phyloP scores from a whole-genome alignment of 768 basidiomycete genomes.

The Mycena kentingensis region DNA sequence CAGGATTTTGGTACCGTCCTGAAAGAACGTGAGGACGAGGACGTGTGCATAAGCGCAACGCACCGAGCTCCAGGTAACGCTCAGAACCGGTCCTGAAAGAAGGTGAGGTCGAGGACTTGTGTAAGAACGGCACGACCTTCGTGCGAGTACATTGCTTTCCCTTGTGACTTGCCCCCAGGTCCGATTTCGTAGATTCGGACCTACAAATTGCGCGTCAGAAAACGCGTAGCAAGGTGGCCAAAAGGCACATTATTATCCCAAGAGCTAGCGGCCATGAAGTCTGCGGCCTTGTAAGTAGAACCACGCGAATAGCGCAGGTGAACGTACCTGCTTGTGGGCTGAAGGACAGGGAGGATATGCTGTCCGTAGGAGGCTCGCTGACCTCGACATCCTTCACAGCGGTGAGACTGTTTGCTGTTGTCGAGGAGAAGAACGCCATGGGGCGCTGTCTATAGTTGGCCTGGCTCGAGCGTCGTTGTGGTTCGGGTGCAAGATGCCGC shows the following conservation, averaged over 20 bases:
- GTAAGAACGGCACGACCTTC: too few relatives aligned
- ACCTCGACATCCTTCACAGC: conserved; percentile 11
- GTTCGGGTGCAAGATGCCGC: too few relatives aligned
- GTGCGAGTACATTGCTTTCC: conserved; percentile 89
- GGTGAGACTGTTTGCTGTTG: background rate
- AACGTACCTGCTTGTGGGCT: too few relatives aligned
- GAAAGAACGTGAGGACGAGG: conserved; percentile 11
- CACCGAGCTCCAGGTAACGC: conserved; percentile 91
- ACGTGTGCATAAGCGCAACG: conserved; percentile 23
- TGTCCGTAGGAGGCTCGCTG: background rate
- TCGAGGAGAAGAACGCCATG: background rate
- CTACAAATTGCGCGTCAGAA: conserved; percentile 41
- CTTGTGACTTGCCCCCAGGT: conserved; percentile 74
- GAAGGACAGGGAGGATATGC: background rate
- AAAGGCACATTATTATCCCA: conserved; percentile 88
- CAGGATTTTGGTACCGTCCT: conserved; percentile 91
- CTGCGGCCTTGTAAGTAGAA: too few relatives aligned
- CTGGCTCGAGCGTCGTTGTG: too few relatives aligned
- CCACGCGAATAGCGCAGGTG: too few relatives aligned
- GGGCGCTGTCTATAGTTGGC: too few relatives aligned
- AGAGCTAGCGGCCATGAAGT: conserved; percentile 88
- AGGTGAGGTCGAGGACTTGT: too few relatives aligned
- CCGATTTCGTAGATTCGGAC: conserved; percentile 93
- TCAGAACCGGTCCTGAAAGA: too few relatives aligned
- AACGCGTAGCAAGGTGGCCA: background rate